Conservation (phyloP, 139 green algal species). For the Chlorella vulgaris region DNA sequence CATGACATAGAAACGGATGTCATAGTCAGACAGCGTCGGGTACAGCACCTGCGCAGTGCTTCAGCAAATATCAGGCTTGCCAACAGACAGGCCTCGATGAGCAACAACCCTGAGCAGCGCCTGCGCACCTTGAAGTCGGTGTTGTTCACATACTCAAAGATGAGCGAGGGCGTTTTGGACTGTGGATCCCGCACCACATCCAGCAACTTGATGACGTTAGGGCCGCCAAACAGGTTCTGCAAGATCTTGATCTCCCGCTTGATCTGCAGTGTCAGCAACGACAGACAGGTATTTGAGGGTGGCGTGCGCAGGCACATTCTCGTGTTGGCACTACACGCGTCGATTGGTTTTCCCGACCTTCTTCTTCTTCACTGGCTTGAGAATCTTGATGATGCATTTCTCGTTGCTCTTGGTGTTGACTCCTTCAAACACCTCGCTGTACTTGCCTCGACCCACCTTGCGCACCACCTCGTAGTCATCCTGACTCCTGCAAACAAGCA, state of each 20-base stretch:
- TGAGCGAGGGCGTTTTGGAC: constrained; percentile 91
- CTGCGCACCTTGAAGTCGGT: constrained; percentile 28
- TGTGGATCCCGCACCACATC: constrained; percentile 95
- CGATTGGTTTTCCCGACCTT: constrained; percentile 61
- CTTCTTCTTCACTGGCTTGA: constrained; percentile 99
- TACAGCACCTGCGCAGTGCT: constrained; percentile 93
- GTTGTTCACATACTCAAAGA: constrained; percentile 86
- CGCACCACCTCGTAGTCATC: constrained; percentile 97
- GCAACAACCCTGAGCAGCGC: too few relatives aligned
- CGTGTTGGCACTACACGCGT: not conserved
- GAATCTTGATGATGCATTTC: constrained; percentile 96
- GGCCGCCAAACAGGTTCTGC: constrained; percentile 92
- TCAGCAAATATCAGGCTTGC: too few relatives aligned
- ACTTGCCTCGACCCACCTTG: constrained; percentile 98
- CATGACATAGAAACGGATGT: constrained; percentile 98
- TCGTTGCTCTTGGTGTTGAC: constrained; percentile 75
- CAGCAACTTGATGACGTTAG: constrained; percentile 98
- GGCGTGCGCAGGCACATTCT: not conserved
- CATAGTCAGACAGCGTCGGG: constrained; percentile 93
- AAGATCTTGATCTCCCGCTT: constrained; percentile 99
- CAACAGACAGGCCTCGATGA: too few relatives aligned
- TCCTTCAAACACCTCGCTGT: constrained; percentile 99
- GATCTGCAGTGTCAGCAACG: constrained; percentile 75
- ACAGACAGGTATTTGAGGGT: too few relatives aligned
- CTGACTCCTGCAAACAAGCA: constrained; percentile 67